phyloP scores from a whole-genome alignment of 2,329 filamentous ascomycete genomes.

The Xylariaceae sp. region DNA sequence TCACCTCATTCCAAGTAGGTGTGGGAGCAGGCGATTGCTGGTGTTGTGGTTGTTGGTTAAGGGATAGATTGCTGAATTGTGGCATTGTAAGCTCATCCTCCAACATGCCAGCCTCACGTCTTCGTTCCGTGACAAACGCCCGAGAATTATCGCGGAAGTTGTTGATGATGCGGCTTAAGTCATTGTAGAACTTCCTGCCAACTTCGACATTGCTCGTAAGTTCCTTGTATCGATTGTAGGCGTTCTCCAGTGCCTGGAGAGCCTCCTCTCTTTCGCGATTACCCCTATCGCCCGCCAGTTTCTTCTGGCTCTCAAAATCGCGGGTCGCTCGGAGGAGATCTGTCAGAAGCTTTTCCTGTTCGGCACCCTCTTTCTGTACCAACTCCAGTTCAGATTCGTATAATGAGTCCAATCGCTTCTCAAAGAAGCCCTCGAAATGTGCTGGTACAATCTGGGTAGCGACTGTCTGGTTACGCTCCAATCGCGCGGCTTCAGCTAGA shows the following conservation, averaged over 20 bases:
- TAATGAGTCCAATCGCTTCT: conserved; percentile 64
- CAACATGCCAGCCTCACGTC: conserved; percentile 72
- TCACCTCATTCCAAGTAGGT: conserved; percentile 9
- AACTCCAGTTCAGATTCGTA: conserved; percentile 76
- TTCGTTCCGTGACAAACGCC: conserved; percentile 72
- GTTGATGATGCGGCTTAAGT: conserved; percentile 80
- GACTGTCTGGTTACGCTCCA: conserved; percentile 75
- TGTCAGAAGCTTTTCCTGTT: conserved; percentile 67
- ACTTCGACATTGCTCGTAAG: conserved; percentile 87
- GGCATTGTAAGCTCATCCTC: conserved; percentile 34
- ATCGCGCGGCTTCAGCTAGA: conserved; percentile 71
- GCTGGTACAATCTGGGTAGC: conserved; percentile 79
- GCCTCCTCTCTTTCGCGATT: conserved; percentile 75
- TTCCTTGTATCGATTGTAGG: conserved; percentile 94
- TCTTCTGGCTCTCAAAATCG: conserved; percentile 68
- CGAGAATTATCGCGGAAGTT: conserved; percentile 71
- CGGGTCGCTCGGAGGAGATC: conserved; percentile 71
- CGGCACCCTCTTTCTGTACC: conserved; percentile 63
- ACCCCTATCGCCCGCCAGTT: conserved; percentile 55
- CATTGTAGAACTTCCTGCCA: conserved; percentile 94
- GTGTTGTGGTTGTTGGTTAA: conserved; percentile 18
- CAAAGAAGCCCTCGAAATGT: conserved; percentile 90
- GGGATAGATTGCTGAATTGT: conserved; percentile 26
- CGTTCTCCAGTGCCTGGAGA: conserved; percentile 81
- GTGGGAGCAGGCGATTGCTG: conserved; percentile 1